phyloP scores from a whole-genome alignment of 2,329 filamentous ascomycete genomes.

The Mariannaea sp. region DNA sequence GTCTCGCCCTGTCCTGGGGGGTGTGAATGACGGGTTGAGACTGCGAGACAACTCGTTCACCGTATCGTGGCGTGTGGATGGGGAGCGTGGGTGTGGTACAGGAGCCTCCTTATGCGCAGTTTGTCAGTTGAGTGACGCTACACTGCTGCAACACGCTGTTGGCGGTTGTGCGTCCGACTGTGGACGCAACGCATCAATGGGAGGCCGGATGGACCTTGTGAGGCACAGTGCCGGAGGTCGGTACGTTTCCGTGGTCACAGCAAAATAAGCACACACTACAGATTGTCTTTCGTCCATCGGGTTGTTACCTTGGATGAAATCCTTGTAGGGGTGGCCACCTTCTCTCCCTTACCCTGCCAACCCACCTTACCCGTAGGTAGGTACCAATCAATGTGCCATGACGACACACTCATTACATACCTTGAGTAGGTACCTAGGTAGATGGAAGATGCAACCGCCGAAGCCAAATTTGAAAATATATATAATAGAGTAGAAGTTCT shows the following conservation, averaged over 20 bases:
- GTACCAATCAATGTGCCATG: background rate
- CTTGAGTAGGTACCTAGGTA: no score
- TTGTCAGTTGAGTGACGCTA: slow-evolving; percentile 11
- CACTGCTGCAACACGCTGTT: slow-evolving; percentile 7
- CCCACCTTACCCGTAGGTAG: no score
- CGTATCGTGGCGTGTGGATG: slow-evolving; percentile 1
- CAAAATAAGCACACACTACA: background rate
- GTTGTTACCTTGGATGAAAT: background rate
- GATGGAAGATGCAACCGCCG: no score
- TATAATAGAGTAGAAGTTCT: no score
- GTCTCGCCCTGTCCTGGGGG: slow-evolving; percentile 2
- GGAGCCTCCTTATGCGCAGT: background rate
- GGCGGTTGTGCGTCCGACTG: slow-evolving; percentile 5
- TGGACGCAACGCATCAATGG: background rate
- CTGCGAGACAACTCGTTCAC: slow-evolving; percentile 9
- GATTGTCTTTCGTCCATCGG: background rate
- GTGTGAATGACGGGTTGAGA: slow-evolving; percentile 1
- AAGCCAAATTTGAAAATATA: no score
- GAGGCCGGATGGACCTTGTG: background rate
- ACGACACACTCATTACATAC: no score
- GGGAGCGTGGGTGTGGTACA: slow-evolving; percentile 1
- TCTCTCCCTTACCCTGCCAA: no score
- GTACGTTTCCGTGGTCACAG: background rate
- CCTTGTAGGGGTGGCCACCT: background rate
- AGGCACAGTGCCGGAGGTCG: background rate